Evolutionary conservation across 345 rosid genomes (phyloP).

Genomic region (Anacardium occidentale): DNA sequence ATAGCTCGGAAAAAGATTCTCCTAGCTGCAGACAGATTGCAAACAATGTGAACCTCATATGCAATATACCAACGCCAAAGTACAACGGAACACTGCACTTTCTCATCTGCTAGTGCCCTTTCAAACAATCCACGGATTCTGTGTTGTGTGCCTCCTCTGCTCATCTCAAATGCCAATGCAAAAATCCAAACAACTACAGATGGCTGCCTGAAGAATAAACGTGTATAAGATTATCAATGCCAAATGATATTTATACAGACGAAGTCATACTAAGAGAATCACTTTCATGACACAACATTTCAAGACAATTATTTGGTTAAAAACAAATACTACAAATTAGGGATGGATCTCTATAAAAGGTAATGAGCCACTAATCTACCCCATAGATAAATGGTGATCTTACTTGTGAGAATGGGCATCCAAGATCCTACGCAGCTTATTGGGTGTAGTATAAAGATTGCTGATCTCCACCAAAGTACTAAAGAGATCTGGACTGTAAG

Average conservation of each 20-base stretch:
- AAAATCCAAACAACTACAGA: slow-evolving; percentile 70
- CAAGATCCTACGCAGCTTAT: slow-evolving; percentile 65
- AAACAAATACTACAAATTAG: neutral
- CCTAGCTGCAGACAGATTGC: slow-evolving; percentile 64
- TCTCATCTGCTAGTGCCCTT: slow-evolving; percentile 72
- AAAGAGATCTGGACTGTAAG: slow-evolving; percentile 66
- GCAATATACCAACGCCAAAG: slow-evolving; percentile 89
- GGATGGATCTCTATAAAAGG: neutral
- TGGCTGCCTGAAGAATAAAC: slow-evolving; percentile 57
- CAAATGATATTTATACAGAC: neutral
- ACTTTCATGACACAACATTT: neutral
- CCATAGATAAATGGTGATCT: neutral
- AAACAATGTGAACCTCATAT: slow-evolving; percentile 64
- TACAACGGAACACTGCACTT: slow-evolving; percentile 53
- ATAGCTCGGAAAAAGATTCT: slow-evolving; percentile 84
- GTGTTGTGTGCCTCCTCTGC: slow-evolving; percentile 58
- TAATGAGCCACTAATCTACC: neutral
- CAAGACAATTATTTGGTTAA: neutral
- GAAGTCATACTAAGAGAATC: neutral
- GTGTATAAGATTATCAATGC: slow-evolving; percentile 2
- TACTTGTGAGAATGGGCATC: slow-evolving; percentile 55
- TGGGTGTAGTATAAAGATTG: slow-evolving; percentile 70
- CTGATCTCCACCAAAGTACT: slow-evolving; percentile 60
- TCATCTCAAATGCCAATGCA: slow-evolving; percentile 76
- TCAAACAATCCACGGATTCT: slow-evolving; percentile 87